These are phyloP conservation scores for Astrothelium subdiscretum DNA, from an alignment of 495 filamentous ascomycete species.

Conservation along the genomic window DNA sequence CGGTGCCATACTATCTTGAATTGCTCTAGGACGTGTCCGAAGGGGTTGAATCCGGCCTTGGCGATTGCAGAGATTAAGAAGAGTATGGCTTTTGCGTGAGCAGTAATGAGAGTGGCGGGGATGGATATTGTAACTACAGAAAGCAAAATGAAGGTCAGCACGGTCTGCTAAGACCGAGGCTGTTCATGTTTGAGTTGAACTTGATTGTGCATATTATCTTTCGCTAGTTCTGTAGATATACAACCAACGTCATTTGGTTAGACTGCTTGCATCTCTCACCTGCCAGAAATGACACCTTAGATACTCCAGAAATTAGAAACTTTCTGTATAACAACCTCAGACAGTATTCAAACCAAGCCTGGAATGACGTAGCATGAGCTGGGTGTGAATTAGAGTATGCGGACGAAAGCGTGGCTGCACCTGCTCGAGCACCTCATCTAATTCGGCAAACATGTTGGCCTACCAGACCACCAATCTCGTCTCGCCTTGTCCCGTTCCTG, in stretches of 20 bases:
- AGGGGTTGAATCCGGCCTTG: slow-evolving; percentile 89
- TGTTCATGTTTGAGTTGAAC: not conserved
- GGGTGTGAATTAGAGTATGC: too few species aligned
- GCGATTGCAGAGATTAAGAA: slow-evolving; percentile 99
- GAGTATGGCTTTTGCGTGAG: slow-evolving; percentile 59
- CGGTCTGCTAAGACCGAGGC: not conserved
- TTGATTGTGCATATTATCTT: not conserved
- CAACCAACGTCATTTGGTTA: not conserved
- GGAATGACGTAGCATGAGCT: too few species aligned
- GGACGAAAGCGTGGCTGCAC: too few species aligned
- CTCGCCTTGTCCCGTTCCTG: too few species aligned
- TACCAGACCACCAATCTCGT: too few species aligned
- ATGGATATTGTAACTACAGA: not conserved
- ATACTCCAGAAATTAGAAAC: too few species aligned
- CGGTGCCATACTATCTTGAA: slow-evolving; percentile 98
- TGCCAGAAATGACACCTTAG: too few species aligned
- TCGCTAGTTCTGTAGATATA: not conserved
- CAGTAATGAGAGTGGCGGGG: not conserved
- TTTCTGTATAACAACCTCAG: too few species aligned
- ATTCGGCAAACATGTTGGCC: too few species aligned
- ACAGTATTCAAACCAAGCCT: too few species aligned
- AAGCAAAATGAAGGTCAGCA: too few species aligned
- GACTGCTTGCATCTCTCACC: not conserved
- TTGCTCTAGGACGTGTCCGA: slow-evolving; percentile 92
- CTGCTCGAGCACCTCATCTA: too few species aligned